Evolutionary conservation across 257 asterid species (phyloP), one percentile per base, ranked within the genome.

Genomic region (Pogostemon cablin): DNA sequence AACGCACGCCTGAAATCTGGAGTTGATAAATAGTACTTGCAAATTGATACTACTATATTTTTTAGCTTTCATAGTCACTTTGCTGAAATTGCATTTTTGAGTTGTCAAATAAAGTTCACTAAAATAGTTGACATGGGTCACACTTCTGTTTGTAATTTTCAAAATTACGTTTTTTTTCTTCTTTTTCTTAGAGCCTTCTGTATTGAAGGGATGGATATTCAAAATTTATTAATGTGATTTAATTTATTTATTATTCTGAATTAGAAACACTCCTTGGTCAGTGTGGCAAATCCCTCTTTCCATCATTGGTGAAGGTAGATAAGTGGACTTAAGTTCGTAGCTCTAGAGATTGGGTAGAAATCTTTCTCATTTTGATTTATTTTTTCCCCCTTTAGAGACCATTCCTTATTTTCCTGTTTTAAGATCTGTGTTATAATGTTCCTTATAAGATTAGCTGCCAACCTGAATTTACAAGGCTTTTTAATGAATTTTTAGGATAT

Each of bases 1-100:
- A n/a, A n/a, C n/a, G n/a, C n/a, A n/a, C n/a, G n/a, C n/a, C n/a
- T n/a, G n/a, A n/a, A n/a, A n/a, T 81, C 78, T 93, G 77, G 85
- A 85, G 75, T 84, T 93, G 96, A 98, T 93, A 89, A 60, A 81
- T 74, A 69, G 9, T 60, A 40, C 68, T 56, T 34, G 62, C 46
- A 40, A 65, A 63, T 11, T 17, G 65, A n/a, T 12, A 64, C n/a
- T n/a, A 34, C 10, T 58, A 63, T n/a, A n/a, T n/a, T 65, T 65
- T 74, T 55, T 44, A 8, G 15, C 44, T n/a, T 72, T 25, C 20
- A n/a, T n/a, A n/a, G n/a, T 65, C 42, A 49, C 35, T 65, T 37
- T 68, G 67, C 53, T 55, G 62, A 9, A 35, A 69, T 43, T 68
- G 54, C 62, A 35, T 62, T 41, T 34, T 11, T n/a, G n/a, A n/a